Evolutionary conservation across 495 filamentous ascomycete species (phyloP), one percentile per base, ranked within the genome.

Genomic region (Aspergillus nidulans): DNA sequence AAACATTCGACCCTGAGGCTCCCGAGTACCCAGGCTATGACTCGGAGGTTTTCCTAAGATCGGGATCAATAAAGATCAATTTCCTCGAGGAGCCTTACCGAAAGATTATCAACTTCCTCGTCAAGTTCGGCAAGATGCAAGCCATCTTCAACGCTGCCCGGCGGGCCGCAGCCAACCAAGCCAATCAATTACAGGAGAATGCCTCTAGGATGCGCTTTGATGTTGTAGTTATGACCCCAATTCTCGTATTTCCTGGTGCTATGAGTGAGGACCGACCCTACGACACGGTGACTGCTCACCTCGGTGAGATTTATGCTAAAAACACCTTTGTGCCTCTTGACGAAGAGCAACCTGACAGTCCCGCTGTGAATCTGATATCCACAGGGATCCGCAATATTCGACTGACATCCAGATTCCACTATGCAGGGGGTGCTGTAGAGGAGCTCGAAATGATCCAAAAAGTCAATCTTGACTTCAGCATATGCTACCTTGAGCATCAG

Each of bases 121-220:
- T 98, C 62, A 98, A 98, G 61, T 98, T 98, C 63, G 94, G 94
- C 53, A 95, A 95, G 72, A 98, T 98, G 94, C 94, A 97, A 70
- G 91, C 94, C 20, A 91, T 98, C 44, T 97, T 96, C 78, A 97
- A 98, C 67, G 92, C 94, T 18, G 94, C 94, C 19, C 84, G 95
- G 21, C 90, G 92, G 69, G 94, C 94, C 48, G 94, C 94, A n/a
- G 89, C 91, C 21, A 92, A 88, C 55, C 92, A 96, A 68, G 94
- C 94, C 6, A 95, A 81, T 46, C 90, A 97, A 67, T 78, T 98
- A 10, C 92, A 97, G 63, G 85, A 97, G 60, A 90, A 84, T 65
- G 88, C 88, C 4, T 88, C 85, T 60, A 89, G 89, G 53, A 89
- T 97, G 75, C 89, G 94, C 61, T 95, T 98, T 57, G 94, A 97